Conservation (phyloP, 192 early-diverging fungal species). For the Coemansia sp. region DNA sequence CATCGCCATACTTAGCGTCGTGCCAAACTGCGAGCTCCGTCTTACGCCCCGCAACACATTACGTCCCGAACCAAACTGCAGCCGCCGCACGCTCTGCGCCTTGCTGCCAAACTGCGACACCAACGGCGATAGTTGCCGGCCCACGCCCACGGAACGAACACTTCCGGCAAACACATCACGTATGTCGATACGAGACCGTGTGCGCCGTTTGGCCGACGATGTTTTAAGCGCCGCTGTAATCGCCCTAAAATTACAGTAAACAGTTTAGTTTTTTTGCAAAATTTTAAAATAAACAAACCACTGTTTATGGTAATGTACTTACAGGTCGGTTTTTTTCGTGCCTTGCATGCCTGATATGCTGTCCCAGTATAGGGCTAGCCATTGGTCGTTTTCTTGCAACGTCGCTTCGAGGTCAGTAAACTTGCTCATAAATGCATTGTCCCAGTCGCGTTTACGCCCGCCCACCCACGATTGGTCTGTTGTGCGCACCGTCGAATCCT, state of each 20-base stretch:
- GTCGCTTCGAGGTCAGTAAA: constrained; percentile 50
- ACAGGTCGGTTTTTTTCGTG: constrained; percentile 31
- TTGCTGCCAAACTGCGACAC: constrained; percentile 19
- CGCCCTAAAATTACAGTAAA: constrained; percentile 16
- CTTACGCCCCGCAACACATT: constrained; percentile 5
- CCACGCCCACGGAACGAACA: constrained; percentile 3
- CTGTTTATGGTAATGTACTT: constrained; percentile 6
- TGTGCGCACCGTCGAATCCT: constrained; percentile 18
- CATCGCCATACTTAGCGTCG: constrained; percentile 43
- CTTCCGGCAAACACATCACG: constrained; percentile 45
- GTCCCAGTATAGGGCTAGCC: constrained; percentile 48
- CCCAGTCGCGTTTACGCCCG: constrained; percentile 51
- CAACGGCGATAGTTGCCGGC: constrained; percentile 26
- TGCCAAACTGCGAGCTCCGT: constrained; percentile 16
- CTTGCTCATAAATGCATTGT: constrained; percentile 49
- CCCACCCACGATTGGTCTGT: constrained; percentile 40
- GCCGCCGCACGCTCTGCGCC: constrained; percentile 6
- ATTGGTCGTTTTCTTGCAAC: constrained; percentile 51
- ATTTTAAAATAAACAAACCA: no score
- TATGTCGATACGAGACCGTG: constrained; percentile 42
- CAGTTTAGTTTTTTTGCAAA: no score
- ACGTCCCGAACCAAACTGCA: no score
- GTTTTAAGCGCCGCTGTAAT: constrained; percentile 51
- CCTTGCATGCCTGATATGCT: constrained; percentile 41
- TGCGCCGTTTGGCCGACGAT: constrained; percentile 42